Base-by-base conservation (phyloP, 2,329 filamentous ascomycete genomes). In the Aureobasidium uvarum region DNA sequence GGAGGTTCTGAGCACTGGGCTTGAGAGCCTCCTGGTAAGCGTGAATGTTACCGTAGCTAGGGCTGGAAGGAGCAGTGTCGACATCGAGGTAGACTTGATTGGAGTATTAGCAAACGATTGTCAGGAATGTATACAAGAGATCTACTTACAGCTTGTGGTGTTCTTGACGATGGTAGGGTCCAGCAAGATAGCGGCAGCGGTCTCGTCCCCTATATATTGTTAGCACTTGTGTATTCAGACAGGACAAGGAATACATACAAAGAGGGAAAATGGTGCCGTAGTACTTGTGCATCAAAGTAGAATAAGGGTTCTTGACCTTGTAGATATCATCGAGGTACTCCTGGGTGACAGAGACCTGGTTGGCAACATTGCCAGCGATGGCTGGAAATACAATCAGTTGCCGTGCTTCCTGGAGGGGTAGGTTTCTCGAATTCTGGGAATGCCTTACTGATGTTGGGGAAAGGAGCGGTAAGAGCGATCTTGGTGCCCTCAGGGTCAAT, bases 401-500 rank as follows among this genome's bases (percentile, higher is more conserved):
- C 6, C 31, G 16, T 51, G 18, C 20, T 46, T 25, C 25, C 25
- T 25, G 2, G 4, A 25, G 25, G 25, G 25, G 25, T 25, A 2
- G 25, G 4, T 25, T 25, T 25, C 4, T 25, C 25, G 25, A 25
- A 4, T 25, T 25, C 25, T 25, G 4, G 2, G 25, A 25, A 4
- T 25, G 25, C 41, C 58, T 41, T 51, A 62, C 58, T 72, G 66
- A 73, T 82, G 45, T 77, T 77, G 7, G 79, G 78, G 68, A 82
- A 83, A 36, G 76, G 70, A 7, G 81, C 80, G 1, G 77, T 81
- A 20, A 84, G 69, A 0, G 80, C 80, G 58, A 83, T 81, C 68
- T 83, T 82, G 20, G 80, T 74, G 2, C 77, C 79, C 71, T 83
- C 81, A 1, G 81, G 81, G 62, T 84, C 81, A 46, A 82, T 78